Conservation (phyloP, 2,329 filamentous ascomycete species). For the Teratosphaeriaceae sp. region DNA sequence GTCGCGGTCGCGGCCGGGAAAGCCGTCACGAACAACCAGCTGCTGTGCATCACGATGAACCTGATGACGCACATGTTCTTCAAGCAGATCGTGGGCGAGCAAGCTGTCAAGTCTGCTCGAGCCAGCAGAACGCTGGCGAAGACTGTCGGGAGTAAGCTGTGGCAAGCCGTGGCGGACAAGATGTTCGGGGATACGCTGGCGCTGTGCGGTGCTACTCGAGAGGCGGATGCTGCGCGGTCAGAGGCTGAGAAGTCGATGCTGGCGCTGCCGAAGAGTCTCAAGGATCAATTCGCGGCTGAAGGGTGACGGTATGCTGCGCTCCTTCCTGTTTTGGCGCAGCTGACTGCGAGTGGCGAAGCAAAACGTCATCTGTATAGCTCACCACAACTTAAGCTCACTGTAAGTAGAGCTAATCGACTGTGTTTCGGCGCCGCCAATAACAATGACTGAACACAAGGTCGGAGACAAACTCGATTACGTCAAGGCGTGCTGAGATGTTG, state of each 20-base stretch:
- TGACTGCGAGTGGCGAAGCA: not conserved
- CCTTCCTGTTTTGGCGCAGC: not conserved
- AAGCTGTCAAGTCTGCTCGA: constrained; percentile 45
- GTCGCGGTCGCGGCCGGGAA: constrained; percentile 64
- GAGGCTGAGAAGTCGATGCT: constrained; percentile 17
- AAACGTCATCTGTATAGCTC: not conserved
- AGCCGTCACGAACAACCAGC: constrained; percentile 65
- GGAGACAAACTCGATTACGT: no score
- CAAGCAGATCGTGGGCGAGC: constrained; percentile 65
- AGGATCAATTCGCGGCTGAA: constrained; percentile 7
- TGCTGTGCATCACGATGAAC: constrained; percentile 74
- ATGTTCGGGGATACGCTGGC: constrained; percentile 72
- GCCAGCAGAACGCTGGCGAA: constrained; percentile 49
- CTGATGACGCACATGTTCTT: constrained; percentile 82
- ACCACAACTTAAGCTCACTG: constrained; percentile 2
- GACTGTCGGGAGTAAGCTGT: constrained; percentile 37
- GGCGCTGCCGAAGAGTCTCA: constrained; percentile 15
- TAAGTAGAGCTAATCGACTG: not conserved
- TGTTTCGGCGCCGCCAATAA: not conserved
- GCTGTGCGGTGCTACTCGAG: constrained; percentile 50
- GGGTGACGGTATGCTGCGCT: not conserved
- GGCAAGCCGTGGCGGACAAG: constrained; percentile 63
- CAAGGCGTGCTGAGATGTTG: no score
- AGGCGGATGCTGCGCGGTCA: constrained; percentile 20
- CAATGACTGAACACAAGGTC: not conserved